phyloP scores from a whole-genome alignment of 371 early-diverging fungal species.

The Choanephora cucurbitarum region DNA sequence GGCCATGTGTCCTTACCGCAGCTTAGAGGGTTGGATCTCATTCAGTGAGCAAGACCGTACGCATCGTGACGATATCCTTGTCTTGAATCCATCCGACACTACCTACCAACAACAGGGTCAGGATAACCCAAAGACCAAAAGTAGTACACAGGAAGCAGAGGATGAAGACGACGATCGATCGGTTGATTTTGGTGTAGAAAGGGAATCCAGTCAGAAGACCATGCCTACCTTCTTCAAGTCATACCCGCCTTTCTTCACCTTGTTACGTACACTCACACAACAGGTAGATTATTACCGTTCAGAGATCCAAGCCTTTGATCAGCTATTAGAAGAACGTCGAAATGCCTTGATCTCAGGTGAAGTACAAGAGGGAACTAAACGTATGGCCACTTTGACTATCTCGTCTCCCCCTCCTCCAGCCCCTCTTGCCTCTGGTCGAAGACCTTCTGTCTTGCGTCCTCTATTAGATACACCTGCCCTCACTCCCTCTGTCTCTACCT shows the following conservation, averaged over 20 bases:
- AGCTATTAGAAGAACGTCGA: conserved; percentile 58
- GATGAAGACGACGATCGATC: conserved; percentile 56
- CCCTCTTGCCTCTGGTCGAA: conserved; percentile 2
- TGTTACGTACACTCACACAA: conserved; percentile 63
- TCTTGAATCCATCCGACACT: conserved; percentile 18
- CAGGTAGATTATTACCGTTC: conserved; percentile 72
- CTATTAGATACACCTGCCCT: conserved; percentile 8
- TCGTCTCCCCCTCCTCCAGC: background rate
- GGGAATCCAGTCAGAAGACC: conserved; percentile 36
- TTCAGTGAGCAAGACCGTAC: conserved; percentile 66
- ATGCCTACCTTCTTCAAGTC: conserved; percentile 52
- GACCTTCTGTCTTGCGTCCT: conserved; percentile 21
- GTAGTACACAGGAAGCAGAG: conserved; percentile 32
- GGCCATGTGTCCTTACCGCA: conserved; percentile 74
- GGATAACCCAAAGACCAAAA: conserved; percentile 34
- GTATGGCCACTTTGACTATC: background rate
- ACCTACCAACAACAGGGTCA: conserved; percentile 17
- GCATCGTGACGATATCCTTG: conserved; percentile 50
- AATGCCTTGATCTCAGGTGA: conserved; percentile 47
- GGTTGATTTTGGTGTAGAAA: conserved; percentile 47
- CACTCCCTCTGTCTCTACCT: conserved; percentile 20
- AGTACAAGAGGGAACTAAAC: conserved; percentile 2
- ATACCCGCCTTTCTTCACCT: conserved; percentile 65
- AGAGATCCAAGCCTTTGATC: conserved; percentile 58
- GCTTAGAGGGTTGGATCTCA: conserved; percentile 79